Conservation (phyloP, 345 rosid genomes). For the Eucalyptus virginea region DNA sequence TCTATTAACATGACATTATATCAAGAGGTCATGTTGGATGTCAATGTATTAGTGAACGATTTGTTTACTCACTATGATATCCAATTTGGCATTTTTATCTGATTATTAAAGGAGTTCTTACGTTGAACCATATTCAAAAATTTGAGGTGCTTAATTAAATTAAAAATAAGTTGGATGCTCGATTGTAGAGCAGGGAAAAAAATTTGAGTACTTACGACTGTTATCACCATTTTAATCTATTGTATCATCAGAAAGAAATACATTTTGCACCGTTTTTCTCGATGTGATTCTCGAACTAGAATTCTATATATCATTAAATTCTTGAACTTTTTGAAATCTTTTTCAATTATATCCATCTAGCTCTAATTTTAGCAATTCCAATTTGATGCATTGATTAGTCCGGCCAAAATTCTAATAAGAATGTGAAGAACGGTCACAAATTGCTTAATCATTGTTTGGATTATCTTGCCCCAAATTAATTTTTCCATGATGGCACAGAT, state of each 20-base stretch:
- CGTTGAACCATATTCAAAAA: neutral
- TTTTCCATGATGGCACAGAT: neutral
- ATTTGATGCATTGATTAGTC: neutral
- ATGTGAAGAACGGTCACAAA: neutral
- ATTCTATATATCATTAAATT: neutral
- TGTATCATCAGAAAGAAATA: neutral
- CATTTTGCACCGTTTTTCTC: neutral
- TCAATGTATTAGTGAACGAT: neutral
- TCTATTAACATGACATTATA: neutral
- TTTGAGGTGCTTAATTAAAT: neutral
- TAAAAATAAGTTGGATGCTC: neutral
- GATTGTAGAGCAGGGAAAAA: neutral
- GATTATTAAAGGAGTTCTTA: neutral
- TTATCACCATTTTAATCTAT: neutral
- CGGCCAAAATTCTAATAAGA: neutral
- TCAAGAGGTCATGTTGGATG: neutral
- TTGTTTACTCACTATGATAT: neutral
- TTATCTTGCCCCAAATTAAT: neutral
- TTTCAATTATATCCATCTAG: neutral
- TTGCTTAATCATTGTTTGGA: neutral
- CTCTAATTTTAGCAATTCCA: neutral
- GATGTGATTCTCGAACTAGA: neutral
- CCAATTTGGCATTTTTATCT: neutral
- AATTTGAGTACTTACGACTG: accelerated
- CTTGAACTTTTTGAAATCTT: neutral